Conservation (phyloP, 345 rosid species). For the Arabidopsis suecica region DNA sequence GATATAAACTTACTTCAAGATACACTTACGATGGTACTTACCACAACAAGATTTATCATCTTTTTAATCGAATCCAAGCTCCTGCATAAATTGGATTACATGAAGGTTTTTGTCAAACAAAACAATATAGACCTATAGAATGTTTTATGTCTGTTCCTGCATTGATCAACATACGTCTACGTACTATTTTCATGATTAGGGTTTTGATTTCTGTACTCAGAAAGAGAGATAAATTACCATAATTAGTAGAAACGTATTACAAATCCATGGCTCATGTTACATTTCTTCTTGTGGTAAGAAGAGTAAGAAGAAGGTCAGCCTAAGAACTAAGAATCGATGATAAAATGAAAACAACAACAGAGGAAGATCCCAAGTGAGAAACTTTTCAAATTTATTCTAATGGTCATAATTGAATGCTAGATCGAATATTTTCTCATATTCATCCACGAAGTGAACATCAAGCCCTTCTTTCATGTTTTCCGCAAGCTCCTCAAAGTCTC, state of each 20-base stretch:
- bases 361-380: background rate
- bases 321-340: background rate
- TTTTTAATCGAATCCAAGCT: background rate
- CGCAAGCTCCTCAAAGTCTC: constrained; percentile 83
- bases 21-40: background rate
- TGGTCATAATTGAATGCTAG: constrained; percentile 59
- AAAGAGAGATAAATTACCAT: no score
- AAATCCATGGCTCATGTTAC: background rate
- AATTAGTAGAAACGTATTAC: no score
- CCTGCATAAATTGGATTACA: background rate
- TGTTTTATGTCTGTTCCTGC: no score
- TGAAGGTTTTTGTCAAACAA: no score
- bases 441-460: constrained; percentile 80
- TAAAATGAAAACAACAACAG: background rate
- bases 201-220: no score
- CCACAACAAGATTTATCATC: background rate
- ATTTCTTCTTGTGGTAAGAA: no score
- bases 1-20: background rate
- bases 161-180: background rate
- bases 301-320: background rate
- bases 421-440: constrained; percentile 62
- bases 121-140: no score
- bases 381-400: background rate
- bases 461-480: constrained; percentile 84
- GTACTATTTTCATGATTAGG: background rate